Evolutionary conservation across 495 filamentous ascomycete species (phyloP), one percentile per base, ranked within the genome.

Genomic region (Annulohypoxylon bovei): DNA sequence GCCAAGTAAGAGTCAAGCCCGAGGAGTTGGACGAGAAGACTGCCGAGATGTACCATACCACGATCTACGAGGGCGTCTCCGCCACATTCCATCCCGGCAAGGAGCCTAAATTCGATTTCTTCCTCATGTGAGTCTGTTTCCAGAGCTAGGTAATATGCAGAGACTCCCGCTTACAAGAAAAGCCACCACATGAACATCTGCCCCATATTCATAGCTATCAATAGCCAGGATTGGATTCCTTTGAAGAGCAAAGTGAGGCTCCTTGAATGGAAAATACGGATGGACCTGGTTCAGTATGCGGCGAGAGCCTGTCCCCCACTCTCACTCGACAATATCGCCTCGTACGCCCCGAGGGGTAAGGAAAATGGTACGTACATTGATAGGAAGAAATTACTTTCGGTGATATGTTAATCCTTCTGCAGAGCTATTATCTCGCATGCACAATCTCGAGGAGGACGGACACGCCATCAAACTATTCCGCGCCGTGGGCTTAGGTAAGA

Each of bases 81-180:
- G 82, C 83, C 8, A 87, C 93, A 1, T 84, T 91, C 67, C 79
- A 87, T 37, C 88, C 87, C 0, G 81, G 83, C 3, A 91, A 94
- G 70, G 60, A 81, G 16, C 77, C 88, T 65, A 93, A 89, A 72
- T 83, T 93, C 68, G 94, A 97, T 68, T 98, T 98, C 77, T 95
- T 90, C 80, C 85, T 88, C 75, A 91, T 97, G 80, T 83, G 63
- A 78, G 80, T 75, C 35, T 50, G 6, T 6, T 3, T 8, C 33
- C 20, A 37, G 20, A 18, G 32, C n/a, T 47, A 46, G 23, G 2
- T 27, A 58, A 18, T n/a, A n/a, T n/a, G n/a, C 16, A 4, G 6
- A 1, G 8, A 9, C 23, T 14, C 11, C 52, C 16, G 20, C 65
- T 67, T 35, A 60, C 44, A 14, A 8, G 14, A 16, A 40, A 59